phyloP scores from a whole-genome alignment of 2,329 filamentous ascomycete genomes.

The Diaporthe sp. region DNA sequence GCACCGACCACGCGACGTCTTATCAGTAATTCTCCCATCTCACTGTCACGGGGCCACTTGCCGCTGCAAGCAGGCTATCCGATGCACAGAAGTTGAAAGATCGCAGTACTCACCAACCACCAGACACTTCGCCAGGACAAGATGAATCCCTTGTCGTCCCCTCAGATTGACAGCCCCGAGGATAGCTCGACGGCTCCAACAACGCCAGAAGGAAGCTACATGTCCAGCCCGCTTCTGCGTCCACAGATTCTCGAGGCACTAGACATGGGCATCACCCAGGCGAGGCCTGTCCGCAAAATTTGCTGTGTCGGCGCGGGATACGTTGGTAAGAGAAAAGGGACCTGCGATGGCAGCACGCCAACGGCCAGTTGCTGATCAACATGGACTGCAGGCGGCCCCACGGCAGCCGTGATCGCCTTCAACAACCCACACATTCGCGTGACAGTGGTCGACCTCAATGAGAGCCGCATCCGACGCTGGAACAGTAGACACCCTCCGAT shows the following conservation, averaged over 20 bases:
- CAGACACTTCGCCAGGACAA: background rate
- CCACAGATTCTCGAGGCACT: constrained; percentile 42
- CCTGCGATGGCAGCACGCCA: background rate
- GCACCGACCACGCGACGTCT: constrained; percentile 17
- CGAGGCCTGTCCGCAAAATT: constrained; percentile 65
- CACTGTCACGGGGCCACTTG: background rate
- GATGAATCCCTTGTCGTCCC: constrained; percentile 42
- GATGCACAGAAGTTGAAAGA: background rate
- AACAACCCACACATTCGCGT: constrained; percentile 79
- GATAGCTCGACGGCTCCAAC: constrained; percentile 59
- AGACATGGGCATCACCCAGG: constrained; percentile 40
- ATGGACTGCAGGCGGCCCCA: constrained; percentile 72
- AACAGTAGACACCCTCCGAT: constrained; percentile 80
- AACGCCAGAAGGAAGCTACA: constrained; percentile 57
- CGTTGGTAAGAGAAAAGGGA: constrained; percentile 68
- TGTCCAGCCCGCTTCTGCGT: constrained; percentile 56
- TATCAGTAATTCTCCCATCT: background rate
- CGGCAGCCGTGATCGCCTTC: constrained; percentile 79
- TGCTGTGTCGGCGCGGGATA: constrained; percentile 84
- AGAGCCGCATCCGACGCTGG: constrained; percentile 76
- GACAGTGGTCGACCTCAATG: constrained; percentile 80
- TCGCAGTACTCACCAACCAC: background rate
- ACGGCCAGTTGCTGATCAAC: background rate
- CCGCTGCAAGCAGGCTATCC: background rate
- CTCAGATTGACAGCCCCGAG: constrained; percentile 46